Conservation (phyloP, 345 rosid genomes). For the Dipteronia dyeriana region DNA sequence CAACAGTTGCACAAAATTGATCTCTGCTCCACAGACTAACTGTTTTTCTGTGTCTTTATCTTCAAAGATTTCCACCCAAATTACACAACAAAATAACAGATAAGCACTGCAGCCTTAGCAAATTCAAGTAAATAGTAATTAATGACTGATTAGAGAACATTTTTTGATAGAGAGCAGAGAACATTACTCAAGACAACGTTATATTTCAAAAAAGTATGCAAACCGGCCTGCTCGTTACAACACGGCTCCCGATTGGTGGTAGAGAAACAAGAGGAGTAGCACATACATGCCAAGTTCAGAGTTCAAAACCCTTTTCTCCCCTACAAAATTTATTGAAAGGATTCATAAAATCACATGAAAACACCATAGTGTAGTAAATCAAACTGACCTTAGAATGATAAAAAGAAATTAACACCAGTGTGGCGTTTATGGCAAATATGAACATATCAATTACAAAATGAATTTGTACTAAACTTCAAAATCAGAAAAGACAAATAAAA, state of each 20-base stretch:
- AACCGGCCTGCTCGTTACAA: too few species aligned
- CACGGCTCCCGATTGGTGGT: slow-evolving; percentile 86
- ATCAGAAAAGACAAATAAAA: neutral
- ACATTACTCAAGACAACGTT: neutral
- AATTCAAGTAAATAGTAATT: too few species aligned
- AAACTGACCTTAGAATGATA: neutral
- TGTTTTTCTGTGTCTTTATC: too few species aligned
- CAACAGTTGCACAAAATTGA: too few species aligned
- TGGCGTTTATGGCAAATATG: neutral
- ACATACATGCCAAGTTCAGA: slow-evolving; percentile 97
- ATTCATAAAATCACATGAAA: slow-evolving; percentile 3
- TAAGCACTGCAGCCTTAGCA: too few species aligned
- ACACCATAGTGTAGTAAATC: slow-evolving; percentile 5
- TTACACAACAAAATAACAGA: too few species aligned
- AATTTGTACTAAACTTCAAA: neutral
- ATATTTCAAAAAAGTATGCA: slow-evolving; percentile 13
- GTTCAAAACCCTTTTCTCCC: slow-evolving; percentile 77
- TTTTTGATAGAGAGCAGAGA: neutral
- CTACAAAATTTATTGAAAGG: slow-evolving; percentile 40
- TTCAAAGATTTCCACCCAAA: too few species aligned
- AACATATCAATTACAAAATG: neutral
- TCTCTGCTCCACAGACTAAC: too few species aligned
- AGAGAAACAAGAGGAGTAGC: slow-evolving; percentile 96
- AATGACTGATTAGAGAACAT: neutral
- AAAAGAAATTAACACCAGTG: neutral